Evolutionary conservation across 2,329 filamentous ascomycete genomes (phyloP).

Genomic region (Diplodia sapinea): DNA sequence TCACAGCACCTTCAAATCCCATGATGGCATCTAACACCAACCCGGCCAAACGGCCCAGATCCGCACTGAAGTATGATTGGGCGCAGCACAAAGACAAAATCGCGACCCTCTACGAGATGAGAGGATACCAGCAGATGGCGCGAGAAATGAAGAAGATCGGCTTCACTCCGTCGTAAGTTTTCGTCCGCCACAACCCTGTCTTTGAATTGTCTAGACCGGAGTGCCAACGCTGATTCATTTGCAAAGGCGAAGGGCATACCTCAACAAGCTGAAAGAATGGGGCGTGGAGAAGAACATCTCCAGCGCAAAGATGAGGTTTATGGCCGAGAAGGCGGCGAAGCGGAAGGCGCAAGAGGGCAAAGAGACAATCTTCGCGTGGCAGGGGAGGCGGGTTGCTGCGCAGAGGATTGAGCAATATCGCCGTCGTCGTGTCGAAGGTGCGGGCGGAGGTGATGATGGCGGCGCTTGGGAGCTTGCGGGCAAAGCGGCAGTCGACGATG

Average conservation of each 20-base stretch:
- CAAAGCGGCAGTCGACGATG: too few species aligned
- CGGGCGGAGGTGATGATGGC: background rate
- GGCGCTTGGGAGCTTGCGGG: background rate
- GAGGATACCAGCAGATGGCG: too few species aligned
- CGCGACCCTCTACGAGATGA: too few species aligned
- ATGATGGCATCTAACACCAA: too few species aligned
- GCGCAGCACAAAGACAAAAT: too few species aligned
- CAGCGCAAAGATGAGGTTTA: slow-evolving; percentile 6
- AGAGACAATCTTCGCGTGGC: too few species aligned
- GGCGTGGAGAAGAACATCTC: background rate
- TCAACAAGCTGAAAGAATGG: background rate
- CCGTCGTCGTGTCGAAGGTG: background rate
- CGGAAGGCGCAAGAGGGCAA: background rate
- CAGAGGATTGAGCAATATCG: background rate
- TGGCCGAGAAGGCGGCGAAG: background rate
- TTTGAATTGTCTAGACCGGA: background rate
- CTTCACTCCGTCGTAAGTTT: background rate
- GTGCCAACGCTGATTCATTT: background rate
- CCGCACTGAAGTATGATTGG: too few species aligned
- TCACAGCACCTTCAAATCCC: too few species aligned
- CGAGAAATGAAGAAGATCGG: too few species aligned
- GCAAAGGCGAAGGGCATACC: background rate
- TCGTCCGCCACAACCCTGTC: too few species aligned
- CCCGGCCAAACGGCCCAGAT: too few species aligned
- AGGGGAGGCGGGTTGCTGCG: background rate